A percentile compares a stretch with the other conserved stretches of the same genome.
Conservation (phyloP, 1,284 basidiomycete genomes). For the Agroathelia rolfsii region DNA sequence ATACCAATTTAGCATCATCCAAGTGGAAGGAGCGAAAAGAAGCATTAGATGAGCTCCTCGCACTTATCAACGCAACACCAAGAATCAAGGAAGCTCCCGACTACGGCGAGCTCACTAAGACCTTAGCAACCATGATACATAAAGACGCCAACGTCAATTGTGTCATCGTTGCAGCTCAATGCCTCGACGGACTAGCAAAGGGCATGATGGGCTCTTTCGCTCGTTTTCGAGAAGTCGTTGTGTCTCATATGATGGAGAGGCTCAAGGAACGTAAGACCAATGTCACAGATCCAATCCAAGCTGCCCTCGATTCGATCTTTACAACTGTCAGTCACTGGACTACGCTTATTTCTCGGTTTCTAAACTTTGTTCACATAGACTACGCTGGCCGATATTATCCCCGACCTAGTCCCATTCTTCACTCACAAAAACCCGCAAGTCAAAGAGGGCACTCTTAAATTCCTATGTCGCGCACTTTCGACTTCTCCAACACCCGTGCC, state of each 20-base stretch:
- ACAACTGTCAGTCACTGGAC: conserved; percentile 47
- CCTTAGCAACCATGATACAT: conserved; percentile 74
- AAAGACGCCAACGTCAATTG: conserved; percentile 95
- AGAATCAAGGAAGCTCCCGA: conserved; percentile 74
- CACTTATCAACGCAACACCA: conserved; percentile 62
- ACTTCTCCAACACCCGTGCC: conserved; percentile 61
- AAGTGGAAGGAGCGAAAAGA: conserved; percentile 99
- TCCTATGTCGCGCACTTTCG: conserved; percentile 74
- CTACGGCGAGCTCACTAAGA: conserved; percentile 65
- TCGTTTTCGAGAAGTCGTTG: conserved; percentile 64
- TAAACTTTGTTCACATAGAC: conserved; percentile 39
- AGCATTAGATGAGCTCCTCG: conserved; percentile 76
- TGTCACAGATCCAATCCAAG: conserved; percentile 84
- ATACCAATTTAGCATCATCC: conserved; percentile 70
- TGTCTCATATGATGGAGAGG: conserved; percentile 80
- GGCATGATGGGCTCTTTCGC: conserved; percentile 73
- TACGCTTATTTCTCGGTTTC: conserved; percentile 9
- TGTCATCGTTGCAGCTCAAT: conserved; percentile 82
- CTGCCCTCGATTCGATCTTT: conserved; percentile 87
- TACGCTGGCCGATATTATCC: conserved; percentile 72
- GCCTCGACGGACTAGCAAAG: conserved; percentile 80
- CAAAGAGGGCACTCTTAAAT: conserved; percentile 89
- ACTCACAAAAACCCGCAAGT: conserved; percentile 96
- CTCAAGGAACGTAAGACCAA: conserved; percentile 91
- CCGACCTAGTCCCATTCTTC: conserved; percentile 72